Base-by-base conservation (phyloP, 495 filamentous ascomycete genomes). In the Tuber melanosporum region DNA sequence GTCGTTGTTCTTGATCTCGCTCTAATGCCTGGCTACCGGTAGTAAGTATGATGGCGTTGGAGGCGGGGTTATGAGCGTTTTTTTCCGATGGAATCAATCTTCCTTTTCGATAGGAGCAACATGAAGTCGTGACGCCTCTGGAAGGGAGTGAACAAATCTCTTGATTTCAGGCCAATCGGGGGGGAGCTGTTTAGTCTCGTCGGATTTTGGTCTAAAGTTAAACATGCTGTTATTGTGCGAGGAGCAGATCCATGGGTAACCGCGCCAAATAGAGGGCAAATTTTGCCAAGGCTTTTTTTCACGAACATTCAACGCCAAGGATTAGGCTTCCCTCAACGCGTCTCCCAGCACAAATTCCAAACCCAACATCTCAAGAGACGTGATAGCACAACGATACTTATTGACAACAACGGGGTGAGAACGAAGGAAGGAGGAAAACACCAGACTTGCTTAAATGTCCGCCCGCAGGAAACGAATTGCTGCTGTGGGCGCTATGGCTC, bases 391-490 rank as follows among this genome's bases (percentile, higher is more conserved):
- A 26, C 52, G 9, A 17, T n/a, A 26, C 52, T 14, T 32, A 32
- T 12, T 66, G 17, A 36, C 57, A 66, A 66, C 26, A 7, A 15
- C 12, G 26, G 52, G n/a, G 26, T 17, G 57, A 66, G 26, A 14
- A 66, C 57, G 17, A 66, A 36, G 26, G 6, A 66, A 36, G 26
- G 57, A 62, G 26, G 26, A 36, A 36, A 66, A 36, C 57, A 66
- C 26, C 26, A 4, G 26, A 36, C 14, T 62, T 66, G 15, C 57
- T 66, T 66, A 66, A 66, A 76, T 75, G 79, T 86, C 83, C 71
- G 82, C 86, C 46, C 83, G 85, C 79, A 84, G 85, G n/a, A 85
- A 86, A 82, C 84, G 75, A 73, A 77, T 77, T 52, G 70, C 75
- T 26, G 73, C 81, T 73, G 75, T 83, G 42, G 84, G 82, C 71